Percentiles rank a stretch among this genome's conserved stretches.
These are phyloP conservation scores for Macrocybe gigantea DNA, from an alignment of 768 basidiomycete genomes.

Conservation along the genomic window DNA sequence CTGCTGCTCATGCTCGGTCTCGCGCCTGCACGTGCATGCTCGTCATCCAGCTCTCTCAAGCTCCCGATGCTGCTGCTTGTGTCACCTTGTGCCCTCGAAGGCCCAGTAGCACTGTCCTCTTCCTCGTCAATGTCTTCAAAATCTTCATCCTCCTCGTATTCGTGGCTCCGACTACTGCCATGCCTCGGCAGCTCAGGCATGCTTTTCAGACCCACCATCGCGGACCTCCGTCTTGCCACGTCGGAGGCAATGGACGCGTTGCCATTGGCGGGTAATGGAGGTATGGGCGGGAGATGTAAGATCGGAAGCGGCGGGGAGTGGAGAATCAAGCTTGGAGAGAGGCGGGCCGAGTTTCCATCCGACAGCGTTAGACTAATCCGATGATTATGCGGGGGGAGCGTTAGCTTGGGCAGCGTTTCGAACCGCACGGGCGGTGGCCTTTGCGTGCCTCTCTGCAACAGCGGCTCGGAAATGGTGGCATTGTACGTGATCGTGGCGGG, in stretches of 20 bases:
- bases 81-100: not conserved
- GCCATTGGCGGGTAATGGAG: slow-evolving; percentile 17
- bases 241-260: slow-evolving; percentile 5
- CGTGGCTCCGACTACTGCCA: slow-evolving; percentile 28
- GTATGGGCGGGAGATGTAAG: slow-evolving; percentile 44
- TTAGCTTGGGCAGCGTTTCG: slow-evolving; percentile 11
- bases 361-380: slow-evolving; percentile 19
- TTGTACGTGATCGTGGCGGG: not conserved
- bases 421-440: slow-evolving; percentile 5
- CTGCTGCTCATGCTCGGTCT: slow-evolving; percentile 7
- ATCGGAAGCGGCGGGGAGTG: slow-evolving; percentile 30
- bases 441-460: not conserved
- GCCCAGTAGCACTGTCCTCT: slow-evolving; percentile 1
- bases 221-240: slow-evolving; percentile 19
- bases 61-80: not conserved
- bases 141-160: slow-evolving; percentile 26
- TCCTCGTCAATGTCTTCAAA: slow-evolving; percentile 25
- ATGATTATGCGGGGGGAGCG: slow-evolving; percentile 15
- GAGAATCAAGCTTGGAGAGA: slow-evolving; percentile 23
- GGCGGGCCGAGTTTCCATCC: slow-evolving; percentile 14
- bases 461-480: not conserved
- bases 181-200: slow-evolving; percentile 45
- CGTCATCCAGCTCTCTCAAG: not conserved
- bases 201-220: slow-evolving; percentile 35
- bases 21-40: not conserved